These are phyloP conservation scores for Metschnikowia cubensis DNA, from an alignment of 805 yeast species.

Conservation along the genomic window DNA sequence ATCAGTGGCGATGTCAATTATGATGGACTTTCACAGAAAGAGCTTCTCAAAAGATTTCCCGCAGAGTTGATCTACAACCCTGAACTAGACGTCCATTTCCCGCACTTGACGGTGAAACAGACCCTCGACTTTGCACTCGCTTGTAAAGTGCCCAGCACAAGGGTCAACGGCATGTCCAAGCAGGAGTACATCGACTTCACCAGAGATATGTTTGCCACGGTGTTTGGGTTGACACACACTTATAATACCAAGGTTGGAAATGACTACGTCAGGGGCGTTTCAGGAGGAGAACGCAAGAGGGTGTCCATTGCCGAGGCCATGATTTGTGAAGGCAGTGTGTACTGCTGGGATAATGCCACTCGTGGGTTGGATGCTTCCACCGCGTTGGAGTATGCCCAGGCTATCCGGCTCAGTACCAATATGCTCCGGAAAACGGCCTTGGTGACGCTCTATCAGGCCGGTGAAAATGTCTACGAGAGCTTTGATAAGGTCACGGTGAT, in stretches of 20 bases:
- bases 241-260: conserved; percentile 57
- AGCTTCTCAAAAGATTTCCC: conserved; percentile 49
- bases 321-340: conserved; percentile 42
- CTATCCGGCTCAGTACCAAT: conserved; percentile 52
- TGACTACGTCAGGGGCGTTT: conserved; percentile 61
- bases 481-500: conserved; percentile 61
- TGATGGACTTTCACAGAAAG: conserved; percentile 49
- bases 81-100: conserved; percentile 64
- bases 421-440: conserved; percentile 50
- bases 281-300: conserved; percentile 71
- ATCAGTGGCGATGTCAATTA: conserved; percentile 42
- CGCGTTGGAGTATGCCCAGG: conserved; percentile 59
- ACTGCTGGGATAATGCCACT: conserved; percentile 66
- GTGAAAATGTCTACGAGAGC: conserved; percentile 55
- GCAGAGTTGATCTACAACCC: conserved; percentile 70
- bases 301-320: conserved; percentile 65
- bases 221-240: conserved; percentile 51
- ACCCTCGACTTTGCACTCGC: conserved; percentile 58
- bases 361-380: conserved; percentile 68
- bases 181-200: conserved; percentile 44
- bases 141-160: conserved; percentile 56
- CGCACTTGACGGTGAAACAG: conserved; percentile 61
- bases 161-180: conserved; percentile 51
- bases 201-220: conserved; percentile 41
- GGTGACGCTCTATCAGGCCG: conserved; percentile 65